Conservation (phyloP, 805 yeast species). For the Metschnikowia henanensis region DNA sequence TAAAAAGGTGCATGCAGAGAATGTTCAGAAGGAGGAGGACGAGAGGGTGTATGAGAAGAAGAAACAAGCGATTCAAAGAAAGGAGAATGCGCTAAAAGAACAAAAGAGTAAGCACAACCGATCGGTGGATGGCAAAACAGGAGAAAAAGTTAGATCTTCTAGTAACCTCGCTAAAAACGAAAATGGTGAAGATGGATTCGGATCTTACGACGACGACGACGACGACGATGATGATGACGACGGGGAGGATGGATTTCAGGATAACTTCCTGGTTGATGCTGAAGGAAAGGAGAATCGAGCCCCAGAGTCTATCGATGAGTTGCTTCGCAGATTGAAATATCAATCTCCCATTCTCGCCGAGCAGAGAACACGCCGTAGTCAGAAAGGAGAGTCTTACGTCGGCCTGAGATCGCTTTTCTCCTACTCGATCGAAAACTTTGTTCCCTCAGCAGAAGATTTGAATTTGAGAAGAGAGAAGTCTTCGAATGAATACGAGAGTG, state of each 20-base stretch:
- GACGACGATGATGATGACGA: slow-evolving; percentile 14
- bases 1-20: slow-evolving; percentile 77
- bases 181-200: slow-evolving; percentile 14
- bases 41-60: slow-evolving; percentile 45
- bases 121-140: background rate
- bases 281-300: slow-evolving; percentile 13
- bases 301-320: slow-evolving; percentile 18
- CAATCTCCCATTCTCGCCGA: slow-evolving; percentile 4
- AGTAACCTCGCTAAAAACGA: background rate
- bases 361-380: slow-evolving; percentile 5
- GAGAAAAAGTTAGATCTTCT: background rate
- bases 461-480: slow-evolving; percentile 7
- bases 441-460: slow-evolving; percentile 3
- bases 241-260: slow-evolving; percentile 8
- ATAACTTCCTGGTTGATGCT: slow-evolving; percentile 15
- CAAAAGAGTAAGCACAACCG: slow-evolving; percentile 9
- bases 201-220: slow-evolving; percentile 9
- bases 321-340: slow-evolving; percentile 17
- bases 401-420: slow-evolving; percentile 6
- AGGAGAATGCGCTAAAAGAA: slow-evolving; percentile 18
- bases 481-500: slow-evolving; percentile 35
- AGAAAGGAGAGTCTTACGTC: slow-evolving; percentile 4
- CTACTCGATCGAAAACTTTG: slow-evolving; percentile 6
- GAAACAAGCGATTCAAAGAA: slow-evolving; percentile 31
- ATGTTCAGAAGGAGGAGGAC: slow-evolving; percentile 80